Conservation (phyloP, 2,329 filamentous ascomycete species). For the Fusarium xylarioides region DNA sequence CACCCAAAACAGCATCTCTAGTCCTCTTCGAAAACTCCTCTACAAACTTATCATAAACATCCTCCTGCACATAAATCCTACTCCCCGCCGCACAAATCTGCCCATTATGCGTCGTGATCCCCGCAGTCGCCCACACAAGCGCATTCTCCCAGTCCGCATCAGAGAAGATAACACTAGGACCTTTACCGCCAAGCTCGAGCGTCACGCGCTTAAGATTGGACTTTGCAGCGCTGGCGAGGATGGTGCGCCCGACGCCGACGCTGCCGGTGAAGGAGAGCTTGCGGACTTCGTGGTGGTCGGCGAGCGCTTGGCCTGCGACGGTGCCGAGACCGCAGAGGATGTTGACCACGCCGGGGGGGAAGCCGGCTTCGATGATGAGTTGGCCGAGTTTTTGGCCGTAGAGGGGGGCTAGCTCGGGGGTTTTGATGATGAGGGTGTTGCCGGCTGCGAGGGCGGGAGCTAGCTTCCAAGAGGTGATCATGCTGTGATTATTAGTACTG, state of each 20-base stretch:
- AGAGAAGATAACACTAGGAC: conserved; percentile 65
- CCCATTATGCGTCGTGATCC: conserved; percentile 62
- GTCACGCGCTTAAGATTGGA: conserved; percentile 82
- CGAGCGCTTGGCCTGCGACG: conserved; percentile 72
- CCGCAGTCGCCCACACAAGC: conserved; percentile 57
- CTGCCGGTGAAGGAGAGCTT: conserved; percentile 81
- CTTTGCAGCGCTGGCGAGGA: conserved; percentile 77
- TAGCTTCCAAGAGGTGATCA: conserved; percentile 59
- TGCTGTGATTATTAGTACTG: background rate
- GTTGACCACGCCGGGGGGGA: conserved; percentile 78
- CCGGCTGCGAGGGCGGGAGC: conserved; percentile 71
- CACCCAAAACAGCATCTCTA: conserved; percentile 25
- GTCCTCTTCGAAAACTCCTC: conserved; percentile 11
- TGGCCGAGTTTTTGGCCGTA: conserved; percentile 69
- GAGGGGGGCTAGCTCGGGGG: conserved; percentile 69
- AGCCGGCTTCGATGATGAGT: conserved; percentile 74
- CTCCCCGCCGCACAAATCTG: conserved; percentile 70
- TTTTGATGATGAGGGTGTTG: conserved; percentile 69
- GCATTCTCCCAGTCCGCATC: conserved; percentile 70
- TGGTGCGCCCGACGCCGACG: conserved; percentile 69
- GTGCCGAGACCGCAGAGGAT: conserved; percentile 74
- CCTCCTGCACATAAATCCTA: conserved; percentile 66
- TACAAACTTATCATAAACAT: conserved; percentile 55
- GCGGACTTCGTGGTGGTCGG: conserved; percentile 70
- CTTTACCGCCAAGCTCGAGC: conserved; percentile 77